Evolutionary conservation across 2,329 filamentous ascomycete species (phyloP).

Genomic region (Stagonosporopsis vannaccii): DNA sequence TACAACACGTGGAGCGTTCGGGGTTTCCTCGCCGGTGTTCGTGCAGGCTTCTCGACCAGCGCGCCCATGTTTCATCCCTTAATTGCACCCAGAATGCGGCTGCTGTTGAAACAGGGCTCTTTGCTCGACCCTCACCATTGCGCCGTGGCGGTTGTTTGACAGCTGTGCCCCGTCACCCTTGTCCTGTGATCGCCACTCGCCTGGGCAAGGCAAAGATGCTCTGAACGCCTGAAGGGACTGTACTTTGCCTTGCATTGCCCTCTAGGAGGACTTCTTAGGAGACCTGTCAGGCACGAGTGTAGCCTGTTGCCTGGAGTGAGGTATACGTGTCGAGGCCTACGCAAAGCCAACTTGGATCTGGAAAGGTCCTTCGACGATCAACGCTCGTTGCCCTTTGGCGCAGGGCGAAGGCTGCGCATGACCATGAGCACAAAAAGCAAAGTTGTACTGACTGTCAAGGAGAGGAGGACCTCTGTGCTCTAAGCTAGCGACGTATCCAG

Average conservation of each 20-base stretch:
- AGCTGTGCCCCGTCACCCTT: slow-evolving; percentile 18
- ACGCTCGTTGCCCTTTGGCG: slow-evolving; percentile 4
- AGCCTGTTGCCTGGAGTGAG: neutral
- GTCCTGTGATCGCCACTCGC: slow-evolving; percentile 8
- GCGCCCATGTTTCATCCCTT: slow-evolving; percentile 19
- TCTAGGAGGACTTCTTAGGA: neutral
- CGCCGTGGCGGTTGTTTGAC: slow-evolving; percentile 18
- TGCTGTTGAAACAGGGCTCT: slow-evolving; percentile 18
- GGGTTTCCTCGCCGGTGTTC: slow-evolving; percentile 13
- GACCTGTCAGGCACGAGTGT: neutral
- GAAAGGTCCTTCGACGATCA: slow-evolving; percentile 3
- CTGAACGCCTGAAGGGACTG: slow-evolving; percentile 1
- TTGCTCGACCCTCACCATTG: slow-evolving; percentile 13
- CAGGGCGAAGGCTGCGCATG: neutral
- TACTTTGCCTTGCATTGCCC: slow-evolving; percentile 5
- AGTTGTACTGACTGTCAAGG: neutral
- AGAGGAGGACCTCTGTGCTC: neutral
- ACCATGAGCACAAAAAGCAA: neutral
- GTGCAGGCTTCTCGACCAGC: slow-evolving; percentile 8
- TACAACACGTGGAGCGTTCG: slow-evolving; percentile 27
- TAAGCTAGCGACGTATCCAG: neutral
- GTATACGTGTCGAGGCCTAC: neutral
- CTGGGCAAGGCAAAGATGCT: slow-evolving; percentile 7
- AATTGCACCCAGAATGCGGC: slow-evolving; percentile 13
- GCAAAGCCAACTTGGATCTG: neutral